Base-by-base conservation (phyloP, 2,329 filamentous ascomycete species). In the Macrophomina tecta region DNA sequence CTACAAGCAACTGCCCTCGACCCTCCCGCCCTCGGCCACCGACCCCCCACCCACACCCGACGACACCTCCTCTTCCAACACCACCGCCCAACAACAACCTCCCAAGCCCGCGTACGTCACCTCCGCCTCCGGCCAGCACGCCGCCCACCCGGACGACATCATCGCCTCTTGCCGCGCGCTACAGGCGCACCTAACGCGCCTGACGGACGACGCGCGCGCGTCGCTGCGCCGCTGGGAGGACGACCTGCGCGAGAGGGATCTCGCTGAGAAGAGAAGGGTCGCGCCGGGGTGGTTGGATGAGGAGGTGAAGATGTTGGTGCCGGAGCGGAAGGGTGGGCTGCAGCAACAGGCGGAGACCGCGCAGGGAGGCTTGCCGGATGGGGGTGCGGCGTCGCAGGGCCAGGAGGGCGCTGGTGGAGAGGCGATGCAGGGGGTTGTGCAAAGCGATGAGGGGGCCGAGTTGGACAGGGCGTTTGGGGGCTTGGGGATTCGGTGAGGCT, bases 1-100 rank as follows among this genome's bases (percentile, higher is more conserved):
- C 72, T 98, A 97, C 86, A 94, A 94, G 77, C 86, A 89, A 11
- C 90, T 98, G 75, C 92, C 94, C 0, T 94, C 93, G 0, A 91
- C 93, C 2, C 87, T 98, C 0, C 94, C 95, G 0, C 88, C 88
- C 1, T 91, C 91, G 1, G 85, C 88, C 40, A 86, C 88, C 7
- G 84, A 85, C 67, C 69, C 70, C 23, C 60, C 62, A 52, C 38
- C 88, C 7, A 84, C 85, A 67, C 69, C 70, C 23, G 56, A 58
- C 55, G 40, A 71, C 85, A 84, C 36, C 86, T 85, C 23, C 23
- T 23, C 23, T 23, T 23, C 70, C 95, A 94, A 76, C 89, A 86
- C 67, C 77, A 79, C 51, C 78, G 73, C 67, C 76, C 82, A 70
- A 73, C n/a, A 77, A 65, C 45, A 68, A 30, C 69, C 56, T 32